Evolutionary conservation across 2,329 filamentous ascomycete genomes (phyloP), one percentile per base, ranked within the genome.

Genomic region (Diaporthe citrichinensis): DNA sequence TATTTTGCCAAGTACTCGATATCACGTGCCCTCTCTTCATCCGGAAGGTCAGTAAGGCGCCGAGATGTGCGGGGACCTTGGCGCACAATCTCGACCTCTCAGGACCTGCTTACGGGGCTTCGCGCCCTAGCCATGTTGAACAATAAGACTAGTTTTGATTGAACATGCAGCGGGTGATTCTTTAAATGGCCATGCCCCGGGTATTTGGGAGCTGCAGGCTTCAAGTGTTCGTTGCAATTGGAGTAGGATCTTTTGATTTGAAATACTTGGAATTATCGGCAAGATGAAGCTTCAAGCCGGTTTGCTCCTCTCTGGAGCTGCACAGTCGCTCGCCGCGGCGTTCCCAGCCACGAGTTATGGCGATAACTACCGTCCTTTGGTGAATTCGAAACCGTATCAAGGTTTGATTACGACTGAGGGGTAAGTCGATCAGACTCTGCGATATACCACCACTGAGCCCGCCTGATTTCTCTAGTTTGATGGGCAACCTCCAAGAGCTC

Each of bases 41-140:
- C 62, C 46, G 62, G 62, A 68, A 68, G 62, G 62, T 68, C 46
- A 68, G 46, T 53, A 53, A 68, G 62, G 1, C n/a, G 62, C 62
- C 62, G 31, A 68, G 62, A 53, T 36, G 23, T 68, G 62, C 46
- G 62, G 62, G 46, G 25, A 28, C 23, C 62, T 68, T 68, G 62
- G 62, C 46, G 23, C 23, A 23, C 31, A 25, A 6, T 68, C 46
- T 53, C 31, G 62, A 67, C 31, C 46, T 53, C 9, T 68, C 20
- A 9, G 31, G 23, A 28, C 14, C 62, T 34, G 62, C 62, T 68
- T 36, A 39, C 23, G 14, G 39, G 57, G 15, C 20, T 36, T 25
- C 10, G 46, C 7, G 46, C 62, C n/a, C 28, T 36, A 4, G 28
- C 28, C 23, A 49, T 25, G 14, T 20, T 36, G 46, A 39, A 5